phyloP scores from a whole-genome alignment of 2,329 filamentous ascomycete genomes.

The Pestalotiopsis sp. region DNA sequence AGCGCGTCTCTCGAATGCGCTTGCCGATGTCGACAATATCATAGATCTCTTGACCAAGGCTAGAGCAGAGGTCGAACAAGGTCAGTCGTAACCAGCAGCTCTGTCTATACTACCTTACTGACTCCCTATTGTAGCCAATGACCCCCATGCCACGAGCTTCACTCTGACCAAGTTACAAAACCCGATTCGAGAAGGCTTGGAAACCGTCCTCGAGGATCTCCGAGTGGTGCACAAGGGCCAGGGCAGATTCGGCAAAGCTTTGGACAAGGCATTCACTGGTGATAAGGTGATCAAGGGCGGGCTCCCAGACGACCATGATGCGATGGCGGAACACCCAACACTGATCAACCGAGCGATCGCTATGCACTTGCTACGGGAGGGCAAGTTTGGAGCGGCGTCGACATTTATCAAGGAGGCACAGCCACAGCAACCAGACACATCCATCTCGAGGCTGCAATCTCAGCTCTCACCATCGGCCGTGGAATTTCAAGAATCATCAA shows the following conservation, averaged over 20 bases:
- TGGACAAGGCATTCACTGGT: slow-evolving; percentile 80
- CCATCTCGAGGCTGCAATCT: slow-evolving; percentile 11
- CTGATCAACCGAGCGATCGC: slow-evolving; percentile 92
- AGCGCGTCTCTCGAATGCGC: slow-evolving; percentile 69
- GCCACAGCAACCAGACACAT: slow-evolving; percentile 25
- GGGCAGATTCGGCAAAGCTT: slow-evolving; percentile 79
- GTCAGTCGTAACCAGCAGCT: slow-evolving; percentile 44
- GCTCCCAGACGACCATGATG: slow-evolving; percentile 79
- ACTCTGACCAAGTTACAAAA: slow-evolving; percentile 85
- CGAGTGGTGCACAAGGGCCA: slow-evolving; percentile 83
- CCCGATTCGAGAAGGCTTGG: slow-evolving; percentile 79
- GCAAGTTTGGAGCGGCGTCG: slow-evolving; percentile 85
- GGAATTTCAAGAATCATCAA: slow-evolving; percentile 21
- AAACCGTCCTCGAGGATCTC: slow-evolving; percentile 77
- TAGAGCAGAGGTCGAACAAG: slow-evolving; percentile 71
- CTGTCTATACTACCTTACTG: neutral
- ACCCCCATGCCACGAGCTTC: slow-evolving; percentile 71
- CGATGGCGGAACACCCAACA: slow-evolving; percentile 71
- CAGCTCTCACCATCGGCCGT: slow-evolving; percentile 26
- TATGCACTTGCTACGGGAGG: slow-evolving; percentile 95
- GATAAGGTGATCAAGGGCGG: slow-evolving; percentile 70
- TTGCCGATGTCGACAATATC: slow-evolving; percentile 80
- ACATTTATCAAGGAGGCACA: slow-evolving; percentile 78
- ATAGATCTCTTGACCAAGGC: slow-evolving; percentile 77
- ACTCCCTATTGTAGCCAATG: slow-evolving; percentile 41